Evolutionary conservation across 164 flowering plant genomes (phyloP).

Genomic region (Piper longum): DNA sequence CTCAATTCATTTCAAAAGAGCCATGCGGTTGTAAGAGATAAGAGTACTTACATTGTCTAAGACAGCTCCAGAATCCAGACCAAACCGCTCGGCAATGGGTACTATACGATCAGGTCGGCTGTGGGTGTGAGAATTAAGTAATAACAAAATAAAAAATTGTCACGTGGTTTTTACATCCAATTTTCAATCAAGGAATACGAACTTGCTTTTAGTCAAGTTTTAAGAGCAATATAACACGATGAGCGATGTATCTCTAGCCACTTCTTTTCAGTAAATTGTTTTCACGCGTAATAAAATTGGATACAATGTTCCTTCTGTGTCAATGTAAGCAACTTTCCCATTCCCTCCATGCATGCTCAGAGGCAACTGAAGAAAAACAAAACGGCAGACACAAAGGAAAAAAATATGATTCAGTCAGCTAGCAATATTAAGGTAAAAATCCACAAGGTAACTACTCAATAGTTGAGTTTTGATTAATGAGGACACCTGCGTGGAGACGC

Average conservation of each 20-base stretch:
- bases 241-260: no score
- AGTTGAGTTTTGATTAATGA: background rate
- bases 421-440: background rate
- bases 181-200: no score
- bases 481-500: slow-evolving; percentile 87
- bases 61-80: slow-evolving; percentile 96
- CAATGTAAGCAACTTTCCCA: slow-evolving; percentile 96
- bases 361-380: slow-evolving; percentile 58
- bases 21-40: background rate
- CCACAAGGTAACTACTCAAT: background rate
- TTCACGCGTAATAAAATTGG: slow-evolving; percentile 13
- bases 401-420: background rate
- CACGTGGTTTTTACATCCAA: no score
- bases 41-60: slow-evolving; percentile 70
- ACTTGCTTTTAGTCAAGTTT: no score
- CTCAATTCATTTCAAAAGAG: no score
- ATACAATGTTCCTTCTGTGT: slow-evolving; percentile 99
- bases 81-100: slow-evolving; percentile 94
- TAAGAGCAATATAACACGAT: no score
- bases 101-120: slow-evolving; percentile 97
- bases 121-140: slow-evolving; percentile 14
- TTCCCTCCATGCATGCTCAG: slow-evolving; percentile 85
- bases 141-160: slow-evolving; percentile 7
- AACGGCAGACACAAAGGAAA: background rate
- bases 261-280: no score